These are phyloP conservation scores for Capronia americana DNA, from an alignment of 2,329 filamentous ascomycete genomes.

Conservation along the genomic window DNA sequence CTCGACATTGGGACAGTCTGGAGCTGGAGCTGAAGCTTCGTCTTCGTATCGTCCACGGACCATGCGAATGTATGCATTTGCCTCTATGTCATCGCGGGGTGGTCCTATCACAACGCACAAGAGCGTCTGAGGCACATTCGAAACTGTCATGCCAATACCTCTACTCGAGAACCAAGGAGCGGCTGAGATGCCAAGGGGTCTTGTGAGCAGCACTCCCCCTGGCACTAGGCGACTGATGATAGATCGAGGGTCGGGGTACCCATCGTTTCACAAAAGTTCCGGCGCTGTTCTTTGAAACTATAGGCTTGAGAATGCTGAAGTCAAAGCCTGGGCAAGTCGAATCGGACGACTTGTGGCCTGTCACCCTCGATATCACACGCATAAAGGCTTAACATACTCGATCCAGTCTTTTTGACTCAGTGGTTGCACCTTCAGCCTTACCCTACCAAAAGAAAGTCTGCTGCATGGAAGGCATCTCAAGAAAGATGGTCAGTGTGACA, in stretches of 20 bases:
- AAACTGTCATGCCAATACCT: conserved; percentile 1
- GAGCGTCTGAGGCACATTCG: neutral
- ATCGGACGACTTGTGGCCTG: neutral
- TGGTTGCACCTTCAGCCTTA: neutral
- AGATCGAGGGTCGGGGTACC: neutral
- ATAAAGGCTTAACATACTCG: neutral
- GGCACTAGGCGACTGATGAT: neutral
- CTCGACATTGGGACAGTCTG: neutral
- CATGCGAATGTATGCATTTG: neutral
- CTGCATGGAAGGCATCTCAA: neutral
- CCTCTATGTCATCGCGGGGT: neutral
- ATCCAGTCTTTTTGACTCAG: neutral
- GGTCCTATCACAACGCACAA: neutral
- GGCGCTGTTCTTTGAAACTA: neutral
- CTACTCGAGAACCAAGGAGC: conserved; percentile 3
- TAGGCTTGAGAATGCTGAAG: neutral
- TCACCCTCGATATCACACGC: neutral
- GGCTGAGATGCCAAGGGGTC: conserved; percentile 8
- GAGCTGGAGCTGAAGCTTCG: neutral
- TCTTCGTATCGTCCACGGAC: neutral
- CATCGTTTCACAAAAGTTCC: neutral
- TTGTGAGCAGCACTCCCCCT: neutral
- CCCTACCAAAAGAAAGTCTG: neutral
- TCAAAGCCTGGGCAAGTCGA: neutral
- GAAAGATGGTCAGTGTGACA: neutral